Percentiles rank a stretch among this genome's conserved stretches.
Evolutionary conservation across 257 asterid genomes (phyloP).

Genomic region (Nyctanthes arbortristis): DNA sequence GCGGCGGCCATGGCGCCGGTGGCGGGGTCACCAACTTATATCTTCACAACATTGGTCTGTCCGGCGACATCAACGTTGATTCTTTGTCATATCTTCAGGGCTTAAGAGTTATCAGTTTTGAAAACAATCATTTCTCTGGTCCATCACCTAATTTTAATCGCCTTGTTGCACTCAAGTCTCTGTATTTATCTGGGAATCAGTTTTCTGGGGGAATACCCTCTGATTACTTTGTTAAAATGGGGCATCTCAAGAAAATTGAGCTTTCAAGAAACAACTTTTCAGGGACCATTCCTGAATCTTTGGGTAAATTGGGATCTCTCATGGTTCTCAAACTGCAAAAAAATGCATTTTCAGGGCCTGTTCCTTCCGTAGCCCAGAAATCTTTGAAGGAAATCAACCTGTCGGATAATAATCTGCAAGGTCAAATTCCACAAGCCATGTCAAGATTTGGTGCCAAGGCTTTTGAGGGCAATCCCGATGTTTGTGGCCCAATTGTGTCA

Average conservation of each 20-base stretch:
- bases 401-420: slow-evolving; percentile 59
- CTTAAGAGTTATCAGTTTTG: slow-evolving; percentile 52
- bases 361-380: slow-evolving; percentile 51
- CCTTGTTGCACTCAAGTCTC: slow-evolving; percentile 53
- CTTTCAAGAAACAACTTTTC: slow-evolving; percentile 52
- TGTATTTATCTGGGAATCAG: slow-evolving; percentile 42
- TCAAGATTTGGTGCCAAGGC: slow-evolving; percentile 43
- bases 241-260: slow-evolving; percentile 54
- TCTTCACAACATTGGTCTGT: slow-evolving; percentile 48
- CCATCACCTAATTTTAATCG: slow-evolving; percentile 54
- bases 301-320: slow-evolving; percentile 32
- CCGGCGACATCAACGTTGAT: slow-evolving; percentile 39
- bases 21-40: slow-evolving; percentile 38
- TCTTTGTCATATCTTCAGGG: slow-evolving; percentile 37
- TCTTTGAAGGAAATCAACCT: slow-evolving; percentile 39
- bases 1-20: too few species aligned
- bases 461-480: slow-evolving; percentile 53
- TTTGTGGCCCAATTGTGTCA: slow-evolving; percentile 55
- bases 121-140: slow-evolving; percentile 62
- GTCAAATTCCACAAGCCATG: slow-evolving; percentile 65
- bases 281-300: slow-evolving; percentile 60
- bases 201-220: slow-evolving; percentile 64
- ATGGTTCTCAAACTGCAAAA: slow-evolving; percentile 41
- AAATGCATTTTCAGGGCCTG: slow-evolving; percentile 62
- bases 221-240: slow-evolving; percentile 47